Conservation (phyloP, 1,139 yeast species). For the Kodamaea anthophila region DNA sequence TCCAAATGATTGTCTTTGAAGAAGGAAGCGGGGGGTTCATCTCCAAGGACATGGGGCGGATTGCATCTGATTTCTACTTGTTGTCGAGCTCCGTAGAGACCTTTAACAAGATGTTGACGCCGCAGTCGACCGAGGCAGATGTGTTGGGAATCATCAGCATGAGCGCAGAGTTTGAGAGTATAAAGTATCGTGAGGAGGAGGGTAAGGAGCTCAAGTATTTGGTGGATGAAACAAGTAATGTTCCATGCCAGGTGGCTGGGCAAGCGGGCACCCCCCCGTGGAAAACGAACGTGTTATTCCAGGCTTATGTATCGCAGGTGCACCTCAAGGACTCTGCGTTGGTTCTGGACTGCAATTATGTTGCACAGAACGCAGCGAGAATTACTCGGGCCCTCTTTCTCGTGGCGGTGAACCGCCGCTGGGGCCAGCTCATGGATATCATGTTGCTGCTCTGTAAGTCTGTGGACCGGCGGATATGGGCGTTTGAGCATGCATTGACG, state of each 20-base stretch:
- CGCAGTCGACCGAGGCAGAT: constrained; percentile 88
- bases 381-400: constrained; percentile 86
- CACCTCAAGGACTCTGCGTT: constrained; percentile 71
- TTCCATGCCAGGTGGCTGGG: constrained; percentile 82
- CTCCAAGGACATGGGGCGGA: constrained; percentile 86
- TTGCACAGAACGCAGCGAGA: constrained; percentile 92
- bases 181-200: constrained; percentile 87
- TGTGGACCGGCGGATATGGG: constrained; percentile 80
- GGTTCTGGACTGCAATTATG: constrained; percentile 82
- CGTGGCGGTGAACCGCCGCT: constrained; percentile 78
- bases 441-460: constrained; percentile 80
- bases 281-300: constrained; percentile 82
- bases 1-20: constrained; percentile 92
- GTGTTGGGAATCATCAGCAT: constrained; percentile 81
- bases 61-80: constrained; percentile 90
- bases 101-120: constrained; percentile 78
- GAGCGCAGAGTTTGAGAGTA: constrained; percentile 91
- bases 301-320: constrained; percentile 79
- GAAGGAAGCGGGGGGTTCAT: constrained; percentile 75
- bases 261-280: constrained; percentile 72
- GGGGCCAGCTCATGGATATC: constrained; percentile 77
- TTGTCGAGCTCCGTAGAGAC: constrained; percentile 82
- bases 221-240: constrained; percentile 41
- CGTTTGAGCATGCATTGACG: constrained; percentile 82
- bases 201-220: constrained; percentile 60